Conservation (phyloP, 2,329 filamentous ascomycete genomes). For the Cladosporium sphaerospermum region DNA sequence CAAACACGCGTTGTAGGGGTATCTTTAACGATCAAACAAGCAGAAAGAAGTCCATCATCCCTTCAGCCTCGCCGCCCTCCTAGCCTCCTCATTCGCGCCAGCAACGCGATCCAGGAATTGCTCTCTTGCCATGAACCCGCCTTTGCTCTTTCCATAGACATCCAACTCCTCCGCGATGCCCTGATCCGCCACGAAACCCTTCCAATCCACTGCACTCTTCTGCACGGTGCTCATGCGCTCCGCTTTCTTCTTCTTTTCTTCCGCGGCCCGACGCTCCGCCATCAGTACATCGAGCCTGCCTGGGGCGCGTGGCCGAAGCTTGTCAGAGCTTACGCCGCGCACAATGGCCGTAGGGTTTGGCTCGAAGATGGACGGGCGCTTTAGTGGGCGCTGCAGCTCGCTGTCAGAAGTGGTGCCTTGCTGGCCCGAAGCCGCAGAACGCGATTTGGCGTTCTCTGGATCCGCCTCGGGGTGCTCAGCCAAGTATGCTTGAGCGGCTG, state of each 20-base stretch:
- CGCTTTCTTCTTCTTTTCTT: constrained; percentile 35
- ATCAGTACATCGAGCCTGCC: constrained; percentile 26
- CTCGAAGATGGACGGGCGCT: constrained; percentile 45
- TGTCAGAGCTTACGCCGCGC: constrained; percentile 39
- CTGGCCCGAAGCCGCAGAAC: constrained; percentile 11
- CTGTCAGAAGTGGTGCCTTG: constrained; percentile 13
- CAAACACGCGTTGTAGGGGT: constrained; percentile 7
- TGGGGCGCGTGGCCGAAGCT: constrained; percentile 34
- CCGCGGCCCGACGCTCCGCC: constrained; percentile 28
- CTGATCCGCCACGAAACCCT: constrained; percentile 54
- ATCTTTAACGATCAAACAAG: neutral
- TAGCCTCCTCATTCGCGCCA: constrained; percentile 50
- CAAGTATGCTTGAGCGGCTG: constrained; percentile 50
- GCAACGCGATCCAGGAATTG: constrained; percentile 57
- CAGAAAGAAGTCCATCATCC: constrained; percentile 14
- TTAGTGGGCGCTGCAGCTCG: constrained; percentile 35
- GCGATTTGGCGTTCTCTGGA: constrained; percentile 21
- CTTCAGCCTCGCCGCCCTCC: constrained; percentile 46
- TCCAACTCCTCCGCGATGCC: constrained; percentile 57
- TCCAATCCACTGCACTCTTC: constrained; percentile 61
- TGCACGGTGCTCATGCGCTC: constrained; percentile 61
- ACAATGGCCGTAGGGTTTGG: constrained; percentile 44
- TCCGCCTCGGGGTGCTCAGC: constrained; percentile 33
- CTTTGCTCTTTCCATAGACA: constrained; percentile 55
- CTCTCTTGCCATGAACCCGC: constrained; percentile 55